Percentiles rank a stretch among this genome's conserved stretches.
phyloP scores from a whole-genome alignment of 805 yeast species.

The Yamadazyma olivae region DNA sequence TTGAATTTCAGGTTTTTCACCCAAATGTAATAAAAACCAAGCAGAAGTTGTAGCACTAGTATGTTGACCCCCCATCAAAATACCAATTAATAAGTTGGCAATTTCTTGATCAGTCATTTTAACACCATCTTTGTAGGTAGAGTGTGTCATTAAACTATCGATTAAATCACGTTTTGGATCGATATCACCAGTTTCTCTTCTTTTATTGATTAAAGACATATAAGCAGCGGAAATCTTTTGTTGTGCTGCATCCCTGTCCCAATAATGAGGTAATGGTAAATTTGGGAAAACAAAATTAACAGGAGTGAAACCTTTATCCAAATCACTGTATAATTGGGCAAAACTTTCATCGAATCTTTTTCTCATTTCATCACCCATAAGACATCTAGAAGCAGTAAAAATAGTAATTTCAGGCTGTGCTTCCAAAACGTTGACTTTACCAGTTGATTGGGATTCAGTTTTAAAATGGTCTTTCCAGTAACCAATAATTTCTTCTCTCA shows the following conservation, averaged over 20 bases:
- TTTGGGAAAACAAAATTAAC: conserved; percentile 93
- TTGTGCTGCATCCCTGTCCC: conserved; percentile 86
- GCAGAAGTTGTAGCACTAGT: conserved; percentile 95
- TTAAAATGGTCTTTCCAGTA: conserved; percentile 56
- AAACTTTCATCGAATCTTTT: conserved; percentile 74
- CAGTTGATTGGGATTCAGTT: conserved; percentile 42
- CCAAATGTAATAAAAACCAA: conserved; percentile 90
- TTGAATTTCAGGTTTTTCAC: conserved; percentile 81
- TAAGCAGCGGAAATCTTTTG: conserved; percentile 75
- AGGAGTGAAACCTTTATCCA: conserved; percentile 96
- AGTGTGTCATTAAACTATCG: conserved; percentile 77
- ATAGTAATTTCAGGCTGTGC: conserved; percentile 95
- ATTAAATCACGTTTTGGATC: conserved; percentile 80
- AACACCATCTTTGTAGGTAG: conserved; percentile 90
- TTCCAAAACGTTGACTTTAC: conserved; percentile 65
- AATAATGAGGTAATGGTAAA: conserved; percentile 83
- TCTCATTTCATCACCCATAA: conserved; percentile 91
- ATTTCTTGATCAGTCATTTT: conserved; percentile 94
- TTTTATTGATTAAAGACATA: conserved; percentile 67
- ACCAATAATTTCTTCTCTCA: conserved; percentile 69
- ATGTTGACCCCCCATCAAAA: conserved; percentile 99
- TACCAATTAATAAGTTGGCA: conserved; percentile 86
- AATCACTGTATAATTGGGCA: conserved; percentile 82
- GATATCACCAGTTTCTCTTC: conserved; percentile 75
- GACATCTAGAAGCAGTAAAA: conserved; percentile 90